Base-by-base conservation (phyloP, 441 rosid species). In the Hura crepitans region DNA sequence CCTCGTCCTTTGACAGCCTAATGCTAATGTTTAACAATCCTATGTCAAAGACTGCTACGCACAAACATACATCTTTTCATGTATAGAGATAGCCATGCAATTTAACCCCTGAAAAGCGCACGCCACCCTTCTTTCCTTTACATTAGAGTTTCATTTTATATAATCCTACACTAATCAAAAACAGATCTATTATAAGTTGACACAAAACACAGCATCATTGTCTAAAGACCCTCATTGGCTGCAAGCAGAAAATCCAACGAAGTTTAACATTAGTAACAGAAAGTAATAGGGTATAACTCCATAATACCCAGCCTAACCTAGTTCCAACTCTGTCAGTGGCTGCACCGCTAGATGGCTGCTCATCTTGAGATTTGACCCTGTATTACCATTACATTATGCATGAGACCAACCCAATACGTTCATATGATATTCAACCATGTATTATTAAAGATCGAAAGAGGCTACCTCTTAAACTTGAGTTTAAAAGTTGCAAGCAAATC, bases 401-500 rank as follows among this genome's bases (percentile, higher is more conserved):
- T 14, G 30, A 20, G 46, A 70, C 4, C 45, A 58, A 58, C n/a
- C 45, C 46, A 58, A n/a, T 20, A 30, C 31, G 15, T 37, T 15
- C 47, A 17, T 10, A 13, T 4, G 5, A 22, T 37, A 11, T 61
- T 30, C 49, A 61, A 20, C 15, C 64, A 28, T 1, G 22, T 28
- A 42, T 43, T 17, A 57, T 22, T 43, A 17, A 17, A 33, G 23
- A 46, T n/a, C 1, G 20, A 23, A 30, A 14, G 58, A 28, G 30
- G 54, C 56, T 71, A 72, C 76, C 76, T 74, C 43, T 18, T 53
- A 54, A 70, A 65, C 33, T 13, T 68, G 65, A 45, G 37, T 33
- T 15, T 20, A 65, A 68, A n/a, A 66, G 70, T 56, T 60, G 56
- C 59, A 2, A 6, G 25, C 10, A 51, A 72, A 81, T 84, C 73